phyloP scores from a whole-genome alignment of 2,329 filamentous ascomycete genomes.

The Ceratocystis cacaofunesta region DNA sequence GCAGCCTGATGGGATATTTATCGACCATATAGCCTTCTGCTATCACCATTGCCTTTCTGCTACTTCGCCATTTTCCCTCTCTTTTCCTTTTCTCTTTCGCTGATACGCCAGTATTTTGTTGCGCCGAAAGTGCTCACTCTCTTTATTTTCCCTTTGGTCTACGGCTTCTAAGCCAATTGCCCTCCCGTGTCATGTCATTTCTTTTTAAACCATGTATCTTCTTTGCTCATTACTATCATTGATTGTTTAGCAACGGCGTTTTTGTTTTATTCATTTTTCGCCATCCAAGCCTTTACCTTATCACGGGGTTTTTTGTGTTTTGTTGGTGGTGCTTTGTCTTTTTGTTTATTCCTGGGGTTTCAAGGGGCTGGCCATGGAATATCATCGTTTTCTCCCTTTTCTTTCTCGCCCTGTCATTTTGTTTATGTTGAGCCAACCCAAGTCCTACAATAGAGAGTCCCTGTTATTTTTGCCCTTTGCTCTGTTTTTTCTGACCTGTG shows the following conservation, averaged over 20 bases:
- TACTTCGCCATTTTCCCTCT: not conserved
- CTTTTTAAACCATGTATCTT: not conserved
- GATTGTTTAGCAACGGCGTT: not conserved
- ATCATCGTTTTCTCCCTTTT: not conserved
- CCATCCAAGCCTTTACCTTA: not conserved
- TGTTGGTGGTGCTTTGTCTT: not conserved
- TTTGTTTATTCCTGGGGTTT: not conserved
- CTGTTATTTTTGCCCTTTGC: not conserved
- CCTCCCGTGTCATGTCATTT: not conserved
- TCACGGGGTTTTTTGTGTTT: not conserved
- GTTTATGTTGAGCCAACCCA: not conserved
- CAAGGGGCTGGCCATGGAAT: not conserved
- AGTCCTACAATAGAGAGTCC: not conserved
- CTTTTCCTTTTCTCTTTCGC: not conserved
- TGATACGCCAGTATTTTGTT: constrained; percentile 4
- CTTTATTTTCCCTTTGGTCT: not conserved
- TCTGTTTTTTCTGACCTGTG: not conserved
- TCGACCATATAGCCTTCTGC: not conserved
- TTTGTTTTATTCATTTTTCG: not conserved
- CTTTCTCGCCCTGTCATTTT: not conserved
- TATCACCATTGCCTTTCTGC: not conserved
- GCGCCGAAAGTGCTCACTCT: not conserved
- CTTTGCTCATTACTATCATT: not conserved
- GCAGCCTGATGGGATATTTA: constrained; percentile 23
- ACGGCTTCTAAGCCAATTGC: not conserved